phyloP scores from a whole-genome alignment of 805 yeast genomes.

The Teunomyces atbi region DNA sequence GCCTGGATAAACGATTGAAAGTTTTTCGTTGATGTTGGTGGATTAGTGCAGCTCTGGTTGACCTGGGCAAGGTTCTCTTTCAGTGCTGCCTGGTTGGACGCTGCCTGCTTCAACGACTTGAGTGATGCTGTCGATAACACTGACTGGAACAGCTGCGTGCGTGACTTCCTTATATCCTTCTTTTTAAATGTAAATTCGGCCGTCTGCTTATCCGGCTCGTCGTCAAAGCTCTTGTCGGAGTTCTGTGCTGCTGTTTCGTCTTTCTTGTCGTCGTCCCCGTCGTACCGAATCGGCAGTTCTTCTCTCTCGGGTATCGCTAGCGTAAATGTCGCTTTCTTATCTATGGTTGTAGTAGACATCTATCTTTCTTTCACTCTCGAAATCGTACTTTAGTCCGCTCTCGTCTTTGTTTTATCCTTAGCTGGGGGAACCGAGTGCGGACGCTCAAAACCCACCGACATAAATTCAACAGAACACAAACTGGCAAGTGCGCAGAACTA shows the following conservation, averaged over 20 bases:
- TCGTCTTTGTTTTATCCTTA: not conserved
- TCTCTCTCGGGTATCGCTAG: conserved; percentile 4
- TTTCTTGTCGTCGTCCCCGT: not conserved
- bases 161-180: conserved; percentile 33
- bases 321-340: conserved; percentile 2
- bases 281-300: not conserved
- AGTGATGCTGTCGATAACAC: conserved; percentile 45
- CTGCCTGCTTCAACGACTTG: conserved; percentile 35
- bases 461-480: no score
- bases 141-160: conserved; percentile 45
- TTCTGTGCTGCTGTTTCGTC: not conserved
- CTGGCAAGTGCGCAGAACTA: no score
- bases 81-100: conserved; percentile 5
- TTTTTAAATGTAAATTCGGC: conserved; percentile 34
- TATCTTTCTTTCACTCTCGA: not conserved
- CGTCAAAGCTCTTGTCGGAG: not conserved
- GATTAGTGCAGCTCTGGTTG: not conserved
- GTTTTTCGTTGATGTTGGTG: conserved; percentile 20
- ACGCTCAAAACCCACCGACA: not conserved
- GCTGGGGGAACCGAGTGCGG: not conserved
- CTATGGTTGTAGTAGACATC: not conserved
- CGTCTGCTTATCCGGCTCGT: conserved; percentile 4
- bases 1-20: conserved; percentile 48
- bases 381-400: not conserved
- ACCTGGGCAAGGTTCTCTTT: not conserved